Base-by-base conservation (phyloP, 441 rosid species). In the Gossypium armourianum region DNA sequence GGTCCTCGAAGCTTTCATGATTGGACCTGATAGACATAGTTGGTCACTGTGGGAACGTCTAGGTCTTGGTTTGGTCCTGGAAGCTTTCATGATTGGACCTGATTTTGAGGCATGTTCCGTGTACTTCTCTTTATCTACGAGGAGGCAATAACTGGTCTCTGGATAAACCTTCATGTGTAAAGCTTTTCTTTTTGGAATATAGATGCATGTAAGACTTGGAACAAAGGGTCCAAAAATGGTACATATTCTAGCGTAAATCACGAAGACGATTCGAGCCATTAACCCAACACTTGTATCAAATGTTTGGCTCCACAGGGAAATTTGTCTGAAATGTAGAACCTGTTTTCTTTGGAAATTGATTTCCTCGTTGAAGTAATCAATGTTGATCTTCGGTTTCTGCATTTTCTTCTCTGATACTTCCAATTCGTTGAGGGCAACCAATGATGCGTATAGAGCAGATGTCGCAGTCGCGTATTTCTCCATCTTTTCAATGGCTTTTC, bases 291-390 rank as follows among this genome's bases (percentile, higher is more conserved):
- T 53, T 32, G 68, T 73, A 24, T 84, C 89, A 19, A 75, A 79
- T 1, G 83, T 79, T 49, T 71, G 77, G 73, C 15, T 81, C 87
- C 87, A 82, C 0, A 84, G 74, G 1, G 87, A 86, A 13, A 21
- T 50, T 6, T 78, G 75, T 78, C 69, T 82, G 68, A 52, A 79
- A 7, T 71, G 81, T 7, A 61, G 72, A 4, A 81, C 77, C 15
- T 71, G 77, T 58, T 75, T 79, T 56, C 83, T 69, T 43, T 80
- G 83, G 23, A n/a, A 63, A 43, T 71, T 10, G 23, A 81, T 75
- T 74, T 79, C 79, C 59, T 73, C 76, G 9, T 78, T 75, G 52
- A 80, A 68, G 71, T 69, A 68, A 0, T 73, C 78, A 4, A 50
- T 20, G 63, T 73, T 79, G 9, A 70, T 29, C 71, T 69, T 77